A percentile compares a stretch with the other conserved stretches of the same genome.
These are phyloP conservation scores for Penicillium sp. DNA, from an alignment of 2,329 filamentous ascomycete species.

Conservation along the genomic window DNA sequence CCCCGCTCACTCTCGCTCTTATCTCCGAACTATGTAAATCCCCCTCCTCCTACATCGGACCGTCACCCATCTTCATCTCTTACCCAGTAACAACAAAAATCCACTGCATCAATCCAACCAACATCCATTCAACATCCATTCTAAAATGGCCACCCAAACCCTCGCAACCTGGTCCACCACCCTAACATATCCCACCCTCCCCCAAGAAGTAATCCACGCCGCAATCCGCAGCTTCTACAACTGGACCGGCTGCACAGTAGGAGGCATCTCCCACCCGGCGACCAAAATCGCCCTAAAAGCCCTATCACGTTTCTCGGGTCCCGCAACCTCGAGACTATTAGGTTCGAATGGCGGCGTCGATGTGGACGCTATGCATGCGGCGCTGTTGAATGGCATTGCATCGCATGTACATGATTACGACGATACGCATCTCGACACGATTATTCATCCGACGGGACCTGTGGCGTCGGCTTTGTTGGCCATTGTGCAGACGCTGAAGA, in stretches of 20 bases:
- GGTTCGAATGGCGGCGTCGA: neutral
- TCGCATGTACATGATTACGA: neutral
- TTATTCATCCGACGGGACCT: neutral
- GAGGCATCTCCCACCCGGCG: neutral
- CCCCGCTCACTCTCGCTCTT: neutral
- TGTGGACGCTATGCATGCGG: neutral
- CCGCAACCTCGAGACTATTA: neutral
- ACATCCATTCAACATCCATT: neutral
- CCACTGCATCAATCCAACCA: no score
- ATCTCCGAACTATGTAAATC: neutral
- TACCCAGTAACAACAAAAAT: neutral
- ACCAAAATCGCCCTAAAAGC: neutral
- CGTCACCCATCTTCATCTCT: neutral
- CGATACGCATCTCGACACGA: neutral
- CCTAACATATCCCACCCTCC: conserved; percentile 51
- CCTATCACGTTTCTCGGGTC: neutral
- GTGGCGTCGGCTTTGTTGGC: neutral
- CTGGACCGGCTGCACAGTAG: neutral
- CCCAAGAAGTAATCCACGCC: conserved; percentile 30
- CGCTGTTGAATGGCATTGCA: neutral
- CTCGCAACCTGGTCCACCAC: conserved; percentile 54
- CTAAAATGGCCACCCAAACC: conserved; percentile 23
- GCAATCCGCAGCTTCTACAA: neutral
- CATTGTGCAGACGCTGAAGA: neutral
- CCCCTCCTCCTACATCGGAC: conserved; percentile 12